phyloP scores from a whole-genome alignment of 352 stramenopile genomes.

The Thraustochytrium sp. region DNA sequence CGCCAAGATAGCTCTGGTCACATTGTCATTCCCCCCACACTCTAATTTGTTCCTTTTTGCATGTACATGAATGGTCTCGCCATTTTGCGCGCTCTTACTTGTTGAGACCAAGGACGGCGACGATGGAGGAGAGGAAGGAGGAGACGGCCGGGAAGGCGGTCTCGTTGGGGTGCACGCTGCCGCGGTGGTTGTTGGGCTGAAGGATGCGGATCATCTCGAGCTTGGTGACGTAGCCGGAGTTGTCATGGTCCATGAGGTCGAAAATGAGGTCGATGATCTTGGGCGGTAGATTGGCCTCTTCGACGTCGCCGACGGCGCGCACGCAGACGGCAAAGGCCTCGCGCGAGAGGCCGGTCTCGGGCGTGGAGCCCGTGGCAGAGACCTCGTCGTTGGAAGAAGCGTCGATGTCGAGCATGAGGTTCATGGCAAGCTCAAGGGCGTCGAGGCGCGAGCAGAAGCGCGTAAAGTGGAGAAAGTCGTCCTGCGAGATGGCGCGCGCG shows the following conservation, averaged over 20 bases:
- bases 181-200: neutral
- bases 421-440: neutral
- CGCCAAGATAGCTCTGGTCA: too few relatives aligned
- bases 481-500: neutral
- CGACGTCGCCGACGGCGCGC: neutral
- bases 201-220: neutral
- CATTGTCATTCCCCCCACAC: too few relatives aligned
- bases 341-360: neutral
- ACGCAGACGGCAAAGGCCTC: neutral
- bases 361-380: too few relatives aligned
- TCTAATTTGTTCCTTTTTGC: too few relatives aligned
- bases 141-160: neutral
- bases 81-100: too few relatives aligned
- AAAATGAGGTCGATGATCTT: neutral
- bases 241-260: neutral
- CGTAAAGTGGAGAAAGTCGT: constrained; percentile 21
- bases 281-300: neutral
- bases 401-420: neutral
- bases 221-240: neutral
- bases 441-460: constrained; percentile 7
- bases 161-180: neutral
- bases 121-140: neutral
- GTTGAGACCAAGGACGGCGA: neutral
- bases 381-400: neutral
- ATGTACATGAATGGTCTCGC: too few relatives aligned